phyloP scores from a whole-genome alignment of 2,329 filamentous ascomycete genomes.

The Cercospora zeina region DNA sequence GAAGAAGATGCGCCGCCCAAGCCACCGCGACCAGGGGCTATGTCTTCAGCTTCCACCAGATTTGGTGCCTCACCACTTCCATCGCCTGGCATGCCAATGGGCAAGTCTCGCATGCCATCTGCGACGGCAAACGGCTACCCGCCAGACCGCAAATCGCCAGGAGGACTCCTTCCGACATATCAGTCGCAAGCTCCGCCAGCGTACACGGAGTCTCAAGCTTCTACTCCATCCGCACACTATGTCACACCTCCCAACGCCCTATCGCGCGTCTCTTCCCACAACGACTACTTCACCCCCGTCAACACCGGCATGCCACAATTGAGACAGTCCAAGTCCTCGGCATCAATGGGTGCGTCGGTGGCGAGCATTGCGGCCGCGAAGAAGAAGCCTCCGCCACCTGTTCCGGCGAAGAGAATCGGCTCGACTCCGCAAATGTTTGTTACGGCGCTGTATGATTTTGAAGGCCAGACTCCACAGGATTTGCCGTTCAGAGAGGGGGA shows the following conservation, averaged over 20 bases:
- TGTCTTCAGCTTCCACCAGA: constrained; percentile 21
- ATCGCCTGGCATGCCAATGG: constrained; percentile 27
- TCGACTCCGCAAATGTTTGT: constrained; percentile 44
- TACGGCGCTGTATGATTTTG: constrained; percentile 73
- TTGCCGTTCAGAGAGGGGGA: constrained; percentile 75
- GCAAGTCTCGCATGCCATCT: constrained; percentile 34
- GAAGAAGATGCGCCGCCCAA: constrained; percentile 39
- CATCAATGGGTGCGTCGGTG: constrained; percentile 39
- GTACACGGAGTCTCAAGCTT: constrained; percentile 29
- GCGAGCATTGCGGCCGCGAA: constrained; percentile 51
- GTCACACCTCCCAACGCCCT: constrained; percentile 33
- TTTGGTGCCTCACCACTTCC: constrained; percentile 16
- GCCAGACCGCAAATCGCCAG: constrained; percentile 30
- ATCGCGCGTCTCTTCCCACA: constrained; percentile 25
- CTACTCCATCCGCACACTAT: constrained; percentile 42
- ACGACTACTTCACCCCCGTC: constrained; percentile 35
- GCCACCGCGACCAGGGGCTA: constrained; percentile 37
- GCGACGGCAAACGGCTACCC: constrained; percentile 19
- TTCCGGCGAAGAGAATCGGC: constrained; percentile 60
- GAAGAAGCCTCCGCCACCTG: constrained; percentile 76
- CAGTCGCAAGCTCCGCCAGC: constrained; percentile 23
- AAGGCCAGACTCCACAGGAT: constrained; percentile 68
- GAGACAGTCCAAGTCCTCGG: constrained; percentile 31
- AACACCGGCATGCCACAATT: constrained; percentile 24
- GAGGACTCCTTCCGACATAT: constrained; percentile 21